A percentile compares a stretch with the other conserved stretches of the same genome.
Evolutionary conservation across 2,329 filamentous ascomycete species (phyloP).

Genomic region (Graphiopsis chlorocephala): DNA sequence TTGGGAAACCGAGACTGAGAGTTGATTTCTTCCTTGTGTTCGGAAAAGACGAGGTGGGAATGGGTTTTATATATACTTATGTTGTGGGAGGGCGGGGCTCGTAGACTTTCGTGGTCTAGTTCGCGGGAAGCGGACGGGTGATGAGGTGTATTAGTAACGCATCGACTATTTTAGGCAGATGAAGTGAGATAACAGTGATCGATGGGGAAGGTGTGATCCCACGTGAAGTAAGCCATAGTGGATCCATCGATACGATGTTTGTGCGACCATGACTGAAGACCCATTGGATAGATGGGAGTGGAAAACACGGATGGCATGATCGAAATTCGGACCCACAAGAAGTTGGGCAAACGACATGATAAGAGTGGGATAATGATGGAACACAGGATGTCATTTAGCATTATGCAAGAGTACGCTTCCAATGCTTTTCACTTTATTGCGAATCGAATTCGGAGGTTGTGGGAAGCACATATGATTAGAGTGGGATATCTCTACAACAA

Average conservation of each 20-base stretch:
- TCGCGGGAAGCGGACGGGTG: background rate
- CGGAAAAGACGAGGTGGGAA: background rate
- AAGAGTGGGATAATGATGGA: background rate
- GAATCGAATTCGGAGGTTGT: background rate
- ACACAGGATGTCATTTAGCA: background rate
- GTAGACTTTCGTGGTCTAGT: background rate
- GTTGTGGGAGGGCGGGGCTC: background rate
- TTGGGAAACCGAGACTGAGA: background rate
- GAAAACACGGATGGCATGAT: background rate
- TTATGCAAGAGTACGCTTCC: background rate
- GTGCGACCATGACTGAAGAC: background rate
- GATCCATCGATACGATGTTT: background rate
- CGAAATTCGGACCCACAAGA: background rate
- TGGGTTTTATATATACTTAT: background rate
- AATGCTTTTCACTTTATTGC: background rate
- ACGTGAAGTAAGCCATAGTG: background rate
- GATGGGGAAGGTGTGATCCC: background rate
- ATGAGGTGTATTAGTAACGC: background rate
- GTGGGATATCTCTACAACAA: conserved; percentile 1
- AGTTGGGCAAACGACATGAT: background rate
- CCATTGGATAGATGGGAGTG: background rate
- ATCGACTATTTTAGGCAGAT: background rate
- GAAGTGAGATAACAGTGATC: conserved; percentile 1
- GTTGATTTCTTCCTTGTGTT: background rate
- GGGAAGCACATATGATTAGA: background rate